phyloP scores from a whole-genome alignment of 73 alveolate genomes.

The Breviolum minutum region DNA sequence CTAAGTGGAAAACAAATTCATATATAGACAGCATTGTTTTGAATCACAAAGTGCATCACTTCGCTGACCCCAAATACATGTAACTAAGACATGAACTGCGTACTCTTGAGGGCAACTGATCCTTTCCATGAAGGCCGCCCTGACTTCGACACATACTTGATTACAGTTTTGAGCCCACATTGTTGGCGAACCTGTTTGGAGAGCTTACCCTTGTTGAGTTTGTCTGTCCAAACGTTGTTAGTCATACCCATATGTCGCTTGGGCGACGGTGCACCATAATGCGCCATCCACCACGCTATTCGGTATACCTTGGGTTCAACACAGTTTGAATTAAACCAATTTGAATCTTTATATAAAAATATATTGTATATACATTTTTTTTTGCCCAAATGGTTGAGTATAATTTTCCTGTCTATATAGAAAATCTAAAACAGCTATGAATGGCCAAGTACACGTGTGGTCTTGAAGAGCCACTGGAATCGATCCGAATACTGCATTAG shows the following conservation, averaged over 20 bases:
- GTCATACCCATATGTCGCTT: not conserved
- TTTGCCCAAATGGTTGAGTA: not conserved
- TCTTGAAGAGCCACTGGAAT: not conserved
- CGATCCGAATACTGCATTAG: not conserved
- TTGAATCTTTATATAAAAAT: no score
- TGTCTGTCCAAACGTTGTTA: not conserved
- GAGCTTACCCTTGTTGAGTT: not conserved
- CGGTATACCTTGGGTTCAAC: not conserved
- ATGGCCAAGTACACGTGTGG: not conserved
- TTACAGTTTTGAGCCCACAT: not conserved
- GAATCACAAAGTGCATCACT: no score
- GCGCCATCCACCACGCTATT: constrained; percentile 28
- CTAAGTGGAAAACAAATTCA: no score
- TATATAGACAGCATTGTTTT: no score
- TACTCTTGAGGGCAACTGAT: not conserved
- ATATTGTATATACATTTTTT: not conserved
- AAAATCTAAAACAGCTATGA: no score
- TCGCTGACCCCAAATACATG: not conserved
- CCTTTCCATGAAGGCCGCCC: not conserved
- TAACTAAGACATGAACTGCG: not conserved
- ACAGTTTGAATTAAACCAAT: not conserved
- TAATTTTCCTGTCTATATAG: not conserved
- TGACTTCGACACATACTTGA: not conserved
- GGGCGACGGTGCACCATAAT: not conserved
- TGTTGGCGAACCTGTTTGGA: not conserved